These are phyloP conservation scores for Calonectria montana DNA, from an alignment of 2,329 filamentous ascomycete species.

Conservation along the genomic window DNA sequence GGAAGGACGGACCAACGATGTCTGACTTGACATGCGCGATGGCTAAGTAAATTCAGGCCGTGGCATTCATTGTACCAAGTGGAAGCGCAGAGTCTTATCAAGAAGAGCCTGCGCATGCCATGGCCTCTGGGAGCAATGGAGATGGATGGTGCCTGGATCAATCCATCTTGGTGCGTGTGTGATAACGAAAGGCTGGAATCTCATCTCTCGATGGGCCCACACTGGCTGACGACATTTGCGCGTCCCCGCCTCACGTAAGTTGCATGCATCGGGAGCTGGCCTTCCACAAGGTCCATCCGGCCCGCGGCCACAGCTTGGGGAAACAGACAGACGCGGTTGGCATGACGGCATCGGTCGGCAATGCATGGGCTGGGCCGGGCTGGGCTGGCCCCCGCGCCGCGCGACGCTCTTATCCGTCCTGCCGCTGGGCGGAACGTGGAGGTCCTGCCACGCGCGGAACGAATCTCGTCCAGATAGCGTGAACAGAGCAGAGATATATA, in stretches of 20 bases:
- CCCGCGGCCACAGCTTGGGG: neutral
- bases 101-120: no score
- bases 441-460: neutral
- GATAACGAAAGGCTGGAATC: no score
- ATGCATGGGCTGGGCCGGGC: neutral
- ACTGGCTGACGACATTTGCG: neutral
- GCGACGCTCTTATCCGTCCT: neutral
- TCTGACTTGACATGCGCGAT: no score
- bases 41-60: no score
- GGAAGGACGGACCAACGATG: no score
- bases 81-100: no score
- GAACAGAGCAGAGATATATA: neutral
- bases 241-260: constrained; percentile 3
- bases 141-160: no score
- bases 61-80: no score
- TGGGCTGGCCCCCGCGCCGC: neutral
- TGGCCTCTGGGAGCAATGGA: no score
- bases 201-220: neutral
- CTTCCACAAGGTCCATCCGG: neutral
- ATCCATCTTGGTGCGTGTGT: no score
- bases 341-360: constrained; percentile 2
- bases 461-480: neutral
- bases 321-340: neutral
- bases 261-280: neutral
- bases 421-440: neutral